phyloP scores from a whole-genome alignment of 805 yeast genomes.

The Suhomyces tanzawaensis region DNA sequence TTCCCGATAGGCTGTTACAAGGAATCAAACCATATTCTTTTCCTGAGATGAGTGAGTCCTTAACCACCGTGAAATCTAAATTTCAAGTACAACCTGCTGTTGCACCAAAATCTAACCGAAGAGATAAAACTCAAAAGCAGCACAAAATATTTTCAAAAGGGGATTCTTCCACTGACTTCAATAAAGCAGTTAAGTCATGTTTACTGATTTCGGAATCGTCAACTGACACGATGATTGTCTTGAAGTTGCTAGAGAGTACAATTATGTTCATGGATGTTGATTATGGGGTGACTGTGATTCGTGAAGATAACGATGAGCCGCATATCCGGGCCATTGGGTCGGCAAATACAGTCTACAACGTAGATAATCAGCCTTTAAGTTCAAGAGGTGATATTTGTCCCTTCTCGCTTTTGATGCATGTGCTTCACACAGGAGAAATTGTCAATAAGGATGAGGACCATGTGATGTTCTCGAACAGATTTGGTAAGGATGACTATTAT shows the following conservation, averaged over 20 bases:
- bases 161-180: slow-evolving; percentile 1
- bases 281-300: slow-evolving; percentile 31
- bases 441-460: slow-evolving; percentile 37
- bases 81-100: background rate
- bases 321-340: slow-evolving; percentile 28
- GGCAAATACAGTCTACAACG: slow-evolving; percentile 19
- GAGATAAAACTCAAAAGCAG: background rate
- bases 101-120: background rate
- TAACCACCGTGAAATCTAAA: background rate
- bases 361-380: slow-evolving; percentile 33
- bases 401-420: slow-evolving; percentile 34
- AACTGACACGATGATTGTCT: slow-evolving; percentile 34
- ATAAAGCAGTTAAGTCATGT: slow-evolving; percentile 43
- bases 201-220: slow-evolving; percentile 49
- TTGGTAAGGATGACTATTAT: slow-evolving; percentile 42
- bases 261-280: slow-evolving; percentile 34
- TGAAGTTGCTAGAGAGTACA: slow-evolving; percentile 38
- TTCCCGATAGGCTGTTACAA: background rate
- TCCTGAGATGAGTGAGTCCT: background rate
- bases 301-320: slow-evolving; percentile 19
- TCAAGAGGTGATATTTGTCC: slow-evolving; percentile 46
- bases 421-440: slow-evolving; percentile 34
- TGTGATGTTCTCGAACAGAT: slow-evolving; percentile 29
- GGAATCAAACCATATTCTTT: slow-evolving; percentile 6
- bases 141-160: background rate